A percentile compares a stretch with the other conserved stretches of the same genome.
Evolutionary conservation across 352 stramenopile species (phyloP).

Genomic region (Phytophthora hybrid): DNA sequence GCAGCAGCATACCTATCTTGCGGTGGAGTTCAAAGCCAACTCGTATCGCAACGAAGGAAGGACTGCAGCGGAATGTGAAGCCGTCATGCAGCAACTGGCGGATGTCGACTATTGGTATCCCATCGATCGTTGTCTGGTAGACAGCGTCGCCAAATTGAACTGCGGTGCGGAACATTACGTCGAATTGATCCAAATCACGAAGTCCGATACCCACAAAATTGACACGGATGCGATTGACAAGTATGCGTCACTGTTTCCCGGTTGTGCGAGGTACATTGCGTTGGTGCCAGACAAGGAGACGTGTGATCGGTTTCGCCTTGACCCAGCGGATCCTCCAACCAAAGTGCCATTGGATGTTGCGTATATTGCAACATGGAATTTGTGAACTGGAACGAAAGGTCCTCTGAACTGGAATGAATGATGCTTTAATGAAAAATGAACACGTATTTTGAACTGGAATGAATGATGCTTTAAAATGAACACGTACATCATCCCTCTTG

Average conservation of each 20-base stretch:
- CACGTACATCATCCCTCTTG: too few species aligned
- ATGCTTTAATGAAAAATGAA: too few species aligned
- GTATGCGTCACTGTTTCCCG: conserved; percentile 21
- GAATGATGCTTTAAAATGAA: too few species aligned
- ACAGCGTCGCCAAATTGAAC: conserved; percentile 29
- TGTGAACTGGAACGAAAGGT: not conserved
- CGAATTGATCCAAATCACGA: conserved; percentile 33
- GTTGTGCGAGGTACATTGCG: conserved; percentile 15
- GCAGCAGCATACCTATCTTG: conserved; percentile 21
- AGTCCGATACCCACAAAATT: conserved; percentile 28
- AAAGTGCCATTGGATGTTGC: conserved; percentile 29
- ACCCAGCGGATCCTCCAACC: conserved; percentile 26
- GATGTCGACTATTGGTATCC: conserved; percentile 30
- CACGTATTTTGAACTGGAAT: too few species aligned
- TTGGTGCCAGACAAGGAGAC: conserved; percentile 22
- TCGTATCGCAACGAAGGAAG: conserved; percentile 19
- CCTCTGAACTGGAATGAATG: too few species aligned
- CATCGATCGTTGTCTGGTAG: conserved; percentile 15
- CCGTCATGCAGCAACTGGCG: conserved; percentile 20
- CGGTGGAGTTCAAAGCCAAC: conserved; percentile 20
- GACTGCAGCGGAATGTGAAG: conserved; percentile 28
- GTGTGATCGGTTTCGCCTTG: conserved; percentile 19
- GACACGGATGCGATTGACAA: conserved; percentile 26
- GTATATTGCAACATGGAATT: conserved; percentile 18
- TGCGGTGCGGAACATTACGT: conserved; percentile 13